These are phyloP conservation scores for Neocatenulostroma microsporum DNA, from an alignment of 2,329 filamentous ascomycete genomes.

Conservation along the genomic window DNA sequence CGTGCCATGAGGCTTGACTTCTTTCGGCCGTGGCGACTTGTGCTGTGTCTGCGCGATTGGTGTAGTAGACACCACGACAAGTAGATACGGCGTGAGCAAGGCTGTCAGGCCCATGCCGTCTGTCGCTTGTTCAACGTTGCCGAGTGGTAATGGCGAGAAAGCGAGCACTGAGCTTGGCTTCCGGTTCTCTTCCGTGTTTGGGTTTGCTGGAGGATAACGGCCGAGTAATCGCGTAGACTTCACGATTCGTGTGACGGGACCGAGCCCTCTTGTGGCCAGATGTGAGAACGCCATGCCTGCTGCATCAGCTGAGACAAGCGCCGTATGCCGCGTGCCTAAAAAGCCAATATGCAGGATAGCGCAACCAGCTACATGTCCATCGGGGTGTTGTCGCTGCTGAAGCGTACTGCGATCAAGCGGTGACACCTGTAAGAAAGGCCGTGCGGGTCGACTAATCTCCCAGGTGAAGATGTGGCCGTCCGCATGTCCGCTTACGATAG, in stretches of 20 bases:
- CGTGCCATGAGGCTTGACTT: slow-evolving; percentile 79
- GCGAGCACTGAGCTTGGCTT: slow-evolving; percentile 94
- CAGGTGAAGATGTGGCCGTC: slow-evolving; percentile 93
- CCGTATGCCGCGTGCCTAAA: slow-evolving; percentile 84
- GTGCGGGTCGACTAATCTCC: slow-evolving; percentile 75
- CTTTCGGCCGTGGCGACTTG: slow-evolving; percentile 84
- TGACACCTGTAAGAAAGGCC: slow-evolving; percentile 81
- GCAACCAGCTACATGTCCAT: slow-evolving; percentile 74
- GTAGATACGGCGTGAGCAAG: slow-evolving; percentile 87
- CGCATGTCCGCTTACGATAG: slow-evolving; percentile 80
- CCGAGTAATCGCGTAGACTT: slow-evolving; percentile 88
- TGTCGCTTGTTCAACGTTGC: slow-evolving; percentile 85
- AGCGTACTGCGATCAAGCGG: slow-evolving; percentile 59
- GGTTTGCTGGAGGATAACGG: slow-evolving; percentile 68
- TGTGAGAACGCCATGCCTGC: slow-evolving; percentile 98
- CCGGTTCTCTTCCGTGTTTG: slow-evolving; percentile 56
- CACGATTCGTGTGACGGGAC: slow-evolving; percentile 73
- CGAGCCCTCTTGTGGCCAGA: slow-evolving; percentile 82
- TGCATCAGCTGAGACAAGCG: slow-evolving; percentile 89
- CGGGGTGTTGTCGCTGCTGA: slow-evolving; percentile 56
- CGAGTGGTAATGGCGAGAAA: slow-evolving; percentile 81
- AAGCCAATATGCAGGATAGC: slow-evolving; percentile 89
- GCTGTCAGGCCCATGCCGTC: slow-evolving; percentile 87
- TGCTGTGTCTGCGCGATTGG: slow-evolving; percentile 94
- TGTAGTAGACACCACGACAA: slow-evolving; percentile 96